Evolutionary conservation across 2,329 filamentous ascomycete species (phyloP), one percentile per base, ranked within the genome.

Genomic region (Beauveria brongniartii): DNA sequence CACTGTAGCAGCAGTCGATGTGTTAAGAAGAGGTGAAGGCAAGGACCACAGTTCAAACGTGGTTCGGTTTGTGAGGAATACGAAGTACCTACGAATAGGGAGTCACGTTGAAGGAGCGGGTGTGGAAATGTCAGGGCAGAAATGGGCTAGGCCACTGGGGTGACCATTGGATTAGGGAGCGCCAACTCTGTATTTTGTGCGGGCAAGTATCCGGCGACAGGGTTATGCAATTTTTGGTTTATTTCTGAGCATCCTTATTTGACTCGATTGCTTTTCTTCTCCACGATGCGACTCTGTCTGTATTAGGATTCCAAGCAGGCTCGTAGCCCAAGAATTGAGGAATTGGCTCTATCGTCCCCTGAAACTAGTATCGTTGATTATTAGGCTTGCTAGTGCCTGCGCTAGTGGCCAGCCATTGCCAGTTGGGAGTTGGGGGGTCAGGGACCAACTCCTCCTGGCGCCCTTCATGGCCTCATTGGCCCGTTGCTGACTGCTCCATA

Each of bases 321-420:
- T 37, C 5, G 34, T 37, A 14, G 34, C 34, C 34, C 34, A 37
- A 37, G 34, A 37, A 12, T 20, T n/a, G 16, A 18, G 20, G 8
- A 24, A 22, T 48, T 40, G 16, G 20, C n/a, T 18, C 18, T 44
- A n/a, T n/a, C 51, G 20, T 61, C 59, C 59, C 59, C 59, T 61
- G 53, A 61, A 46, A 55, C 59, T 48, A n/a, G n/a, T n/a, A 50
- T 51, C 54, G 30, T 16, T 51, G 8, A 53, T 57, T 57, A 34
- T 30, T 34, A 30, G 54, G 54, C 28, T 34, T 51, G 26, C 28
- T 52, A 41, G 56, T 47, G 47, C 43, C 26, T 28, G 48, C 52
- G 46, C 52, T 50, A 61, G 52, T 24, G 51, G 12, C 47, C 56
- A 37, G 12, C 34, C 34, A 37, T 37, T 37, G 34, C 34, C 34